Evolutionary conservation across 257 asterid species (phyloP).

Genomic region (Capsicum chinense): DNA sequence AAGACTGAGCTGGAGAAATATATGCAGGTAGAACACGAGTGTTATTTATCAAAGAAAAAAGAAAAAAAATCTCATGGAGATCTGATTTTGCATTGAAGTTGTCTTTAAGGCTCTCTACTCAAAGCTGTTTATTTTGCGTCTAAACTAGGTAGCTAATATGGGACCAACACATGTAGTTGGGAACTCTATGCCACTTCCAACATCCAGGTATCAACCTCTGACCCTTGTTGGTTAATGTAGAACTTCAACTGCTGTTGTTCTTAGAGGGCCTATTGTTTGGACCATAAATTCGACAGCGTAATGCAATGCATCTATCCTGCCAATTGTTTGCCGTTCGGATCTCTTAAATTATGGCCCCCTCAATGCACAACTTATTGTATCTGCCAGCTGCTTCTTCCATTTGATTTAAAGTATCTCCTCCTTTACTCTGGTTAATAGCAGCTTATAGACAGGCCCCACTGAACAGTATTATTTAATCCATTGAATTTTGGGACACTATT

Average conservation of each 20-base stretch:
- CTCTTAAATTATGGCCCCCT: neutral
- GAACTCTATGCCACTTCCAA: slow-evolving; percentile 54
- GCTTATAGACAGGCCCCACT: neutral
- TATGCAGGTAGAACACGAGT: slow-evolving; percentile 62
- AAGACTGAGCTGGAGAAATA: slow-evolving; percentile 56
- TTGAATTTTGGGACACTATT: neutral
- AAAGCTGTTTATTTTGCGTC: slow-evolving; percentile 33
- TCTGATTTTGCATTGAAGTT: neutral
- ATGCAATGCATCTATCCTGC: neutral
- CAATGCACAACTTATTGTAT: neutral
- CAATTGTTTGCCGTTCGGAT: neutral
- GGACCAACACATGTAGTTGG: slow-evolving; percentile 57
- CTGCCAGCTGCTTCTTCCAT: neutral
- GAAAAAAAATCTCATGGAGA: neutral
- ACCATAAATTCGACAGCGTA: neutral
- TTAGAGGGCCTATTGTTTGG: slow-evolving; percentile 5
- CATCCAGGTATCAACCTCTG: slow-evolving; percentile 56
- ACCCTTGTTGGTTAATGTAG: neutral
- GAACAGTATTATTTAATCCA: neutral
- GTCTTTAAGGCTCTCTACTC: neutral
- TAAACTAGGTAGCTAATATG: slow-evolving; percentile 67
- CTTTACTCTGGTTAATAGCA: neutral
- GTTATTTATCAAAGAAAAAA: neutral
- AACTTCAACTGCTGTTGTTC: neutral
- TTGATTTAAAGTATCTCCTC: neutral